Conservation (phyloP, 441 rosid genomes). For the Biscutella laevigata region DNA sequence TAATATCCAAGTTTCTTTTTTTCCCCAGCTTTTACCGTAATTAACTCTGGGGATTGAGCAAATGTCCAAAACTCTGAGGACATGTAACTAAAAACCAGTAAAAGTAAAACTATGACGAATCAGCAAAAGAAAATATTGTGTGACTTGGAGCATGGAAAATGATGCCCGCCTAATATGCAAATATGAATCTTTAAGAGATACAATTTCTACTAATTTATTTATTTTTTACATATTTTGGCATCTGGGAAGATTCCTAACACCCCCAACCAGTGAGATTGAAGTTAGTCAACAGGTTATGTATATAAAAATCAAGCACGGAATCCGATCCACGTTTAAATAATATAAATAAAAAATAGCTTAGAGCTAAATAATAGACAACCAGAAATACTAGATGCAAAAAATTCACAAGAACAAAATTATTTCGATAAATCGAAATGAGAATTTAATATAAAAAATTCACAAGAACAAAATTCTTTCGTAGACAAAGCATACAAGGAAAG, state of each 20-base stretch:
- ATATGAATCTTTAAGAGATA: slow-evolving; percentile 3
- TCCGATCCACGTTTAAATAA: slow-evolving; percentile 2
- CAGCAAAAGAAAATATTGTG: neutral
- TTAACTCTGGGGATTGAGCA: too few species aligned
- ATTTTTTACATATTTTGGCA: neutral
- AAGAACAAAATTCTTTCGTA: neutral
- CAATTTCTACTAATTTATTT: neutral
- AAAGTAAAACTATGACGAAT: neutral
- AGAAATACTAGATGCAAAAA: too few species aligned
- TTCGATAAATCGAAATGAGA: too few species aligned
- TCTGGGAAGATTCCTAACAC: slow-evolving; percentile 19
- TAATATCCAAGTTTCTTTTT: too few species aligned
- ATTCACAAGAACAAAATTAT: too few species aligned
- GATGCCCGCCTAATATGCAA: slow-evolving; percentile 10
- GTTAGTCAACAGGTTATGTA: slow-evolving; percentile 16
- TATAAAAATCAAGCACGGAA: slow-evolving; percentile 16
- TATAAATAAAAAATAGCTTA: neutral
- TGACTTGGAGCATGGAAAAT: neutral
- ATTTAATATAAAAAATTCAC: neutral
- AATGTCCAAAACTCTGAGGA: neutral
- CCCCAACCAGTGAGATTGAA: slow-evolving; percentile 9
- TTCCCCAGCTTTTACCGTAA: too few species aligned
- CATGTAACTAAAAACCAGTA: neutral
- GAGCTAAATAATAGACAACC: neutral
- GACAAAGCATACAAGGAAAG: too few species aligned